Evolutionary conservation across 2,329 filamentous ascomycete species (phyloP), one percentile per base, ranked within the genome.

Genomic region (Alternaria infectoria): DNA sequence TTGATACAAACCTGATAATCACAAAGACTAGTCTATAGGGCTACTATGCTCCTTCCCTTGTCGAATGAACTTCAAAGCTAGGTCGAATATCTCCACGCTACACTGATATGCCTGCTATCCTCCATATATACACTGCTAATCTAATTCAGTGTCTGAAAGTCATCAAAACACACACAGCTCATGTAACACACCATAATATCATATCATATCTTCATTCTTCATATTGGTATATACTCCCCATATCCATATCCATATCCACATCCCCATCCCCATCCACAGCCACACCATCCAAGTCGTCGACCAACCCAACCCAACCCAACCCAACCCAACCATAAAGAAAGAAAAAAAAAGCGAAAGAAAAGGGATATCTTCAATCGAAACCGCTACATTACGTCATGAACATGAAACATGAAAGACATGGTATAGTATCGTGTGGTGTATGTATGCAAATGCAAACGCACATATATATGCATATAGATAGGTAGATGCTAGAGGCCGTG

Each of bases 311-410:
- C 21, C 2, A 30, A 30, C 28, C 28, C 11, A 30, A 30, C 32
- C 5, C 4, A 19, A 28, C 12, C 10, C 2, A 32, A 5, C 30
- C 30, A 51, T 23, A 51, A 51, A 50, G 25, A n/a, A n/a, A 30
- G 25, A 51, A 44, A 11, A 15, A 32, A 46, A 44, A n/a, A 19
- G 40, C 21, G 6, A 9, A 57, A 46, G n/a, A 43, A 57, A 44
- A 13, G 26, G 54, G 52, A 54, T 54, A 54, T 54, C 52, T 44
- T n/a, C 13, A 25, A 40, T 45, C 23, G 23, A 46, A 55, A 55
- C 15, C 36, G 54, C 54, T 36, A 57, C 54, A 57, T 57, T 49
- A 49, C 54, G 43, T 57, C 54, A 46, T 57, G 54, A 57, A 57
- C 19, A 45, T 47, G 25, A 47, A 51, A 36, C 49, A 51, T 51